A percentile compares a stretch with the other conserved stretches of the same genome.
Evolutionary conservation across 1,284 basidiomycete genomes (phyloP).

Genomic region (Cystobasidium sp.): DNA sequence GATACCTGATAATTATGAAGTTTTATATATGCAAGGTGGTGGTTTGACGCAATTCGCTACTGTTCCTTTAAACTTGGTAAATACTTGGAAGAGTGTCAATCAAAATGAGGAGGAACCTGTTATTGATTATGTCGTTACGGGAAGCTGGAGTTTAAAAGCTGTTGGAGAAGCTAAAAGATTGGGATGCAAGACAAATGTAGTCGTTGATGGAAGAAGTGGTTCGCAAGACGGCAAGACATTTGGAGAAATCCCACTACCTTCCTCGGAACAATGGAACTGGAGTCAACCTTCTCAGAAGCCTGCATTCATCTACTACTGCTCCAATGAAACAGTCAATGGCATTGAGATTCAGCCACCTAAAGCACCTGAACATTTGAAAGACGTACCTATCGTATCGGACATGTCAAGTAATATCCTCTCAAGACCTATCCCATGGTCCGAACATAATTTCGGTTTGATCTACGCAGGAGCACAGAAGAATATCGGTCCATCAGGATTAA

Average conservation of each 20-base stretch:
- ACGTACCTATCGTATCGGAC: conserved; percentile 86
- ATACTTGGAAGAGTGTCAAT: conserved; percentile 65
- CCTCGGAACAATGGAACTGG: conserved; percentile 60
- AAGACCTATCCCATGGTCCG: conserved; percentile 77
- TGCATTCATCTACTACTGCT: conserved; percentile 96
- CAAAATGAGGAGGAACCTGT: conserved; percentile 61
- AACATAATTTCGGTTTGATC: conserved; percentile 87
- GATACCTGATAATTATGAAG: conserved; percentile 79
- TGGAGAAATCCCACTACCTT: conserved; percentile 43
- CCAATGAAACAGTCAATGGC: conserved; percentile 98
- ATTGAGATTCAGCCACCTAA: conserved; percentile 84
- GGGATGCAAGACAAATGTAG: conserved; percentile 67
- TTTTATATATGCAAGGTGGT: conserved; percentile 91
- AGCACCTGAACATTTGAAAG: conserved; percentile 64
- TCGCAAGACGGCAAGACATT: conserved; percentile 29
- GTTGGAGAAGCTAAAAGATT: conserved; percentile 74
- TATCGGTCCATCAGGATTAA: conserved; percentile 90
- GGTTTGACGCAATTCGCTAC: conserved; percentile 88
- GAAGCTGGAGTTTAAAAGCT: conserved; percentile 88
- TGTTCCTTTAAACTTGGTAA: conserved; percentile 83
- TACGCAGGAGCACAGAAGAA: conserved; percentile 99
- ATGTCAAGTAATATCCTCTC: conserved; percentile 98
- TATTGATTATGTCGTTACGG: conserved; percentile 84
- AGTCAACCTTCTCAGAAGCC: conserved; percentile 64
- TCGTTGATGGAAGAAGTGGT: conserved; percentile 62